A percentile compares a stretch with the other conserved stretches of the same genome.
Evolutionary conservation across 2,329 filamentous ascomycete genomes (phyloP).

Genomic region (Ilyonectria sp.): DNA sequence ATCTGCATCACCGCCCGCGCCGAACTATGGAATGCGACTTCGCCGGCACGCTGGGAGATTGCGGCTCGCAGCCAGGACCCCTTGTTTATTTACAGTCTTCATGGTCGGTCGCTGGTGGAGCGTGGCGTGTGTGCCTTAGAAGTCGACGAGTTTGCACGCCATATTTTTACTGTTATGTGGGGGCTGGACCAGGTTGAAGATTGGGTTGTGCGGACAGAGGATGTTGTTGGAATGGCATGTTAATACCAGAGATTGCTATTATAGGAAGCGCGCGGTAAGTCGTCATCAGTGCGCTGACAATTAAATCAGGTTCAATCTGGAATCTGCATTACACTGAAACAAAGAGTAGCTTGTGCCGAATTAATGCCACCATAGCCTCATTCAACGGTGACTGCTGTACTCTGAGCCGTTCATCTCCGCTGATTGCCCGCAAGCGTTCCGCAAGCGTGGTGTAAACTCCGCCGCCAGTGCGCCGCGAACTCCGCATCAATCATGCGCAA

Average conservation of each 20-base stretch:
- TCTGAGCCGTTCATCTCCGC: too few relatives aligned
- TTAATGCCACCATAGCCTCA: too few relatives aligned
- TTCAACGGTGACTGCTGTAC: too few relatives aligned
- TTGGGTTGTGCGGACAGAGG: slow-evolving; percentile 17
- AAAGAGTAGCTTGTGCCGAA: too few relatives aligned
- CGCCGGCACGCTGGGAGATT: slow-evolving; percentile 7
- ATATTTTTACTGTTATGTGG: slow-evolving; percentile 26
- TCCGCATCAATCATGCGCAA: too few relatives aligned
- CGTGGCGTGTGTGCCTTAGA: slow-evolving; percentile 5
- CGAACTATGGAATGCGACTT: slow-evolving; percentile 6
- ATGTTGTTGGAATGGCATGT: not conserved
- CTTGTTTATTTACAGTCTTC: slow-evolving; percentile 18
- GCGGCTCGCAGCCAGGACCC: not conserved
- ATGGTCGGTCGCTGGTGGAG: not conserved
- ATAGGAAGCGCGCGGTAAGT: too few relatives aligned
- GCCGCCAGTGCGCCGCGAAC: too few relatives aligned
- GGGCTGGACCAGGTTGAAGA: slow-evolving; percentile 15
- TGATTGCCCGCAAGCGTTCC: too few relatives aligned
- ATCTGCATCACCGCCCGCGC: slow-evolving; percentile 4
- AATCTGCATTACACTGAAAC: too few relatives aligned
- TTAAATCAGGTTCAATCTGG: too few relatives aligned
- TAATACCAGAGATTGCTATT: not conserved
- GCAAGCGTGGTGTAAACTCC: too few relatives aligned
- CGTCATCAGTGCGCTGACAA: too few relatives aligned
- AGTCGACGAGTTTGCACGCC: slow-evolving; percentile 23